Conservation (phyloP, 2,329 filamentous ascomycete species). For the Colletotrichum falcatum region DNA sequence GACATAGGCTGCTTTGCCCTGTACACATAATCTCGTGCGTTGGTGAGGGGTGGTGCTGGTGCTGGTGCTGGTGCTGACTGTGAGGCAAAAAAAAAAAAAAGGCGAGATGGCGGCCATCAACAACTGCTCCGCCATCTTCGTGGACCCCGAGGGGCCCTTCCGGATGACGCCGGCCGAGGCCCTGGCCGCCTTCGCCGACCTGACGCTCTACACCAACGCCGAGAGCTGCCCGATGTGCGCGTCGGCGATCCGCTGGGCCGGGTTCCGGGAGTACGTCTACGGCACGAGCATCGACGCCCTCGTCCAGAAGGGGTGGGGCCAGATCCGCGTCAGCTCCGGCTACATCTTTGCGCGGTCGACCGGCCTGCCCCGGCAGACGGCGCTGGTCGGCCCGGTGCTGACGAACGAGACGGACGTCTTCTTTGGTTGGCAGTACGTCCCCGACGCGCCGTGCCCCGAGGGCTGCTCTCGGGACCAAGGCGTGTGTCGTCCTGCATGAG, state of each 20-base stretch:
- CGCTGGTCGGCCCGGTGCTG: slow-evolving; percentile 59
- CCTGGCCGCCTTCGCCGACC: slow-evolving; percentile 56
- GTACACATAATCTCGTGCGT: too few relatives aligned
- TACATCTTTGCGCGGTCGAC: slow-evolving; percentile 60
- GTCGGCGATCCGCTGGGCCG: slow-evolving; percentile 66
- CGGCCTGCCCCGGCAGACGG: slow-evolving; percentile 51
- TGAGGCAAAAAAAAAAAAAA: too few relatives aligned
- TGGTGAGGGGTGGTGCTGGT: too few relatives aligned
- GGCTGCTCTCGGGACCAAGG: slow-evolving; percentile 30
- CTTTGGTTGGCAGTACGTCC: slow-evolving; percentile 66
- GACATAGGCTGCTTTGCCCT: too few relatives aligned
- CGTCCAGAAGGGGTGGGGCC: slow-evolving; percentile 61
- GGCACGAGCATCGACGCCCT: slow-evolving; percentile 62
- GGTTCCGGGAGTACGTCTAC: slow-evolving; percentile 67
- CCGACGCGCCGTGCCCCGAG: slow-evolving; percentile 25
- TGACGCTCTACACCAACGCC: slow-evolving; percentile 68
- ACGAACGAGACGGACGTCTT: slow-evolving; percentile 65
- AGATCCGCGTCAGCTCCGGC: slow-evolving; percentile 59
- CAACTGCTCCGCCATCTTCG: slow-evolving; percentile 64
- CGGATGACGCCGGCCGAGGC: slow-evolving; percentile 55
- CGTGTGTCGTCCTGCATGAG: slow-evolving; percentile 16
- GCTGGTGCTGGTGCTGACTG: neutral
- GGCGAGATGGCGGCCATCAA: slow-evolving; percentile 67
- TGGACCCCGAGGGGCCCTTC: slow-evolving; percentile 58
- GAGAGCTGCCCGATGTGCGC: slow-evolving; percentile 71